phyloP scores from a whole-genome alignment of 169 alveolate species.

The Plasmodium cynomolgi region DNA sequence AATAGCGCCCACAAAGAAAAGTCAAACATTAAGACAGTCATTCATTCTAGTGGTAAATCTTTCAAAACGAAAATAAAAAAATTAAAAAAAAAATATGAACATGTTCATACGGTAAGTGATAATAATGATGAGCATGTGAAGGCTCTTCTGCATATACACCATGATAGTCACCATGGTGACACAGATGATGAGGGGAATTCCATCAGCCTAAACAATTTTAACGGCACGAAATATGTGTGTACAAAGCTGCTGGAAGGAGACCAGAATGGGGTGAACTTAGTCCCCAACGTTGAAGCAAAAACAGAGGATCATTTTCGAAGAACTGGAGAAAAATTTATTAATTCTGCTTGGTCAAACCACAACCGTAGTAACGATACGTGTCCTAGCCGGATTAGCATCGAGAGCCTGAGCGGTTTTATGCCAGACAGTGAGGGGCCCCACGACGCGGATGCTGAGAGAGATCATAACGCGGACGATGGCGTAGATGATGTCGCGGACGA shows the following conservation, averaged over 20 bases:
- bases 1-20: not conserved
- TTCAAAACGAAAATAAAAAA: slow-evolving; percentile 30
- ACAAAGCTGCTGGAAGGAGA: not conserved
- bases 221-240: not conserved
- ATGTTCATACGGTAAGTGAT: not conserved
- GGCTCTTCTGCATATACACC: not conserved
- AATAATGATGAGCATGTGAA: not conserved
- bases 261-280: not conserved
- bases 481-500: too few species aligned
- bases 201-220: not conserved
- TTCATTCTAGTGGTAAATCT: not conserved
- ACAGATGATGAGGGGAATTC: not conserved
- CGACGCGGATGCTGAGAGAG: too few species aligned
- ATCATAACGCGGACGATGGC: too few species aligned
- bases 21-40: not conserved
- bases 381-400: not conserved
- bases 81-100: slow-evolving; percentile 9
- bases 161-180: not conserved
- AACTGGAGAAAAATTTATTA: slow-evolving; percentile 1
- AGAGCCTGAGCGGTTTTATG: not conserved
- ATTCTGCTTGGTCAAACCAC: not conserved
- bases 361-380: not conserved
- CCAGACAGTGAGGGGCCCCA: not conserved
- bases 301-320: not conserved
- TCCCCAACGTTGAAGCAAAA: not conserved